Evolutionary conservation across 306 rosid species (phyloP).

Genomic region (Sicyos baderoa): DNA sequence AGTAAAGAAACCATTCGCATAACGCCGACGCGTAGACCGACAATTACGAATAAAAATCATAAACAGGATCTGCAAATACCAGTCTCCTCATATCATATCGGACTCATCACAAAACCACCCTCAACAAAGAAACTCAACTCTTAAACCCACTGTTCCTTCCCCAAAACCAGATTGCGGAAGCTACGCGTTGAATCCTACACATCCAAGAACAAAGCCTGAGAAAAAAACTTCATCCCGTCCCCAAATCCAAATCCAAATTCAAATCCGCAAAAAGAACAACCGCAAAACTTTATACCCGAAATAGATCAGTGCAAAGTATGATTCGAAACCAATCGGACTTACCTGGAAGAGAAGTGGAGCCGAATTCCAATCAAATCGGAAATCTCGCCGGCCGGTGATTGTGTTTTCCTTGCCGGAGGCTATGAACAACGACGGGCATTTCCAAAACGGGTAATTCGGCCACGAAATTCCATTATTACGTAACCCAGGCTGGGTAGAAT

Average conservation of each 20-base stretch:
- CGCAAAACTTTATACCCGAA: background rate
- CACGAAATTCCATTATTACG: slow-evolving; percentile 17
- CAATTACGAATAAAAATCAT: slow-evolving; percentile 4
- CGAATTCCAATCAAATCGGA: slow-evolving; percentile 11
- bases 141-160: slow-evolving; percentile 9
- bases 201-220: background rate
- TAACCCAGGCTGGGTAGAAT: slow-evolving; percentile 3
- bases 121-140: slow-evolving; percentile 14
- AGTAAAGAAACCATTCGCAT: background rate
- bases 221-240: background rate
- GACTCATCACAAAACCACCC: slow-evolving; percentile 19
- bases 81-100: background rate
- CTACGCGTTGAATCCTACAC: background rate
- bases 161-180: background rate
- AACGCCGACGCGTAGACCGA: background rate
- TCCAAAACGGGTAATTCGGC: background rate
- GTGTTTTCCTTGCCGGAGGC: slow-evolving; percentile 5
- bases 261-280: slow-evolving; percentile 4
- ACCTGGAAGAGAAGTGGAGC: slow-evolving; percentile 11
- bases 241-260: slow-evolving; percentile 12
- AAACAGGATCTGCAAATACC: slow-evolving; percentile 3
- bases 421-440: slow-evolving; percentile 11
- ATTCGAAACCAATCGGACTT: slow-evolving; percentile 9
- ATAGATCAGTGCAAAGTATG: slow-evolving; percentile 7
- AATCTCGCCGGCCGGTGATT: background rate